A percentile compares a stretch with the other conserved stretches of the same genome.
Conservation (phyloP, 2,329 filamentous ascomycete species). For the Graphium sp. region DNA sequence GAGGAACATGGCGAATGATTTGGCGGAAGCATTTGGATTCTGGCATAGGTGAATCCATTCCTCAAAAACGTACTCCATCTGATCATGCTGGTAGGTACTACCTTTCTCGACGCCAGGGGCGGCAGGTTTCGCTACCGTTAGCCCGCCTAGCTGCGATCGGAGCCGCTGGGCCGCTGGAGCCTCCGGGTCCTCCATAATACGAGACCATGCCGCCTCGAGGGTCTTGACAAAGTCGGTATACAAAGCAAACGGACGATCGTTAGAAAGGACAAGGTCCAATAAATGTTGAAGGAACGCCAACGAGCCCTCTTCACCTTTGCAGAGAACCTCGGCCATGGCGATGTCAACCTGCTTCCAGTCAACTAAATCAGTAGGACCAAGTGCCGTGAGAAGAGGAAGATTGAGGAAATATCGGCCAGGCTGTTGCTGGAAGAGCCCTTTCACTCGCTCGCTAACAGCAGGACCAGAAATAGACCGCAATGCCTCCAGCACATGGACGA, state of each 20-base stretch:
- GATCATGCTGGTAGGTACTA: constrained; percentile 49
- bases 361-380: constrained; percentile 42
- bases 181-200: constrained; percentile 59
- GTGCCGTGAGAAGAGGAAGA: constrained; percentile 36
- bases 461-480: constrained; percentile 41
- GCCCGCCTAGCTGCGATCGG: constrained; percentile 39
- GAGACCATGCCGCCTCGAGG: constrained; percentile 63
- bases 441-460: constrained; percentile 35
- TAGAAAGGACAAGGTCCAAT: constrained; percentile 63
- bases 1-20: constrained; percentile 59
- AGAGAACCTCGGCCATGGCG: constrained; percentile 56
- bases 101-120: constrained; percentile 28
- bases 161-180: constrained; percentile 51
- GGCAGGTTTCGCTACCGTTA: constrained; percentile 19
- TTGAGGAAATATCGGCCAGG: constrained; percentile 37
- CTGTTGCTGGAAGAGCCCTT: constrained; percentile 37
- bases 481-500: constrained; percentile 44
- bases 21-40: constrained; percentile 59
- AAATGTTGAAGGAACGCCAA: constrained; percentile 68
- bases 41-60: constrained; percentile 82
- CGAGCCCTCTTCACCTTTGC: constrained; percentile 52
- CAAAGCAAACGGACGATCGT: constrained; percentile 59
- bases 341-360: constrained; percentile 51
- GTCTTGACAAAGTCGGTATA: constrained; percentile 77
- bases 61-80: constrained; percentile 88